These are phyloP conservation scores for Aspergillus ibericus DNA, from an alignment of 2,329 filamentous ascomycete genomes.

Conservation along the genomic window DNA sequence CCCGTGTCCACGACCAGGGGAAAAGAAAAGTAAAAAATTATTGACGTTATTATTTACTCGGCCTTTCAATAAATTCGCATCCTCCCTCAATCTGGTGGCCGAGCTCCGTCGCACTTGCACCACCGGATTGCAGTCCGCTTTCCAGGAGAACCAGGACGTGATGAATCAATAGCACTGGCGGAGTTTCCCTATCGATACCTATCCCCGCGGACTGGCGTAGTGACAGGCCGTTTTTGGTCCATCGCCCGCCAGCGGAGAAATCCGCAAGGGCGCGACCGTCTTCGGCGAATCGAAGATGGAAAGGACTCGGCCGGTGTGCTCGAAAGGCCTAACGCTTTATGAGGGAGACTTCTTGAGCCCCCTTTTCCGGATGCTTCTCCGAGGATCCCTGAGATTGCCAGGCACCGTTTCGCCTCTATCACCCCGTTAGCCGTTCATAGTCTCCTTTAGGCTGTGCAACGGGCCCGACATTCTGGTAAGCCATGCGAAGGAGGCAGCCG, in stretches of 20 bases:
- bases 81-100: background rate
- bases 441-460: background rate
- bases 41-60: background rate
- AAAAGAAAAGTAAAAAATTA: background rate
- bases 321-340: background rate
- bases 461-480: constrained; percentile 17
- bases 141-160: background rate
- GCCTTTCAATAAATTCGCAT: background rate
- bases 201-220: background rate
- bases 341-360: background rate
- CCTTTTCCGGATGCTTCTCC: background rate
- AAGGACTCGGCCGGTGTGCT: background rate
- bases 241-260: background rate
- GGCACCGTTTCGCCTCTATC: background rate
- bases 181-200: background rate
- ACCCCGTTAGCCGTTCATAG: background rate
- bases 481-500: constrained; percentile 14
- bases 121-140: background rate
- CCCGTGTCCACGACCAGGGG: constrained; percentile 9
- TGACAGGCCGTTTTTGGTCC: constrained; percentile 1
- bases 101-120: background rate
- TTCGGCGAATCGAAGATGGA: background rate
- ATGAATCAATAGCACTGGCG: constrained; percentile 1
- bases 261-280: constrained; percentile 2
- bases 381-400: background rate